Evolutionary conservation across 441 rosid genomes (phyloP).

Genomic region (Melastoma candidum): DNA sequence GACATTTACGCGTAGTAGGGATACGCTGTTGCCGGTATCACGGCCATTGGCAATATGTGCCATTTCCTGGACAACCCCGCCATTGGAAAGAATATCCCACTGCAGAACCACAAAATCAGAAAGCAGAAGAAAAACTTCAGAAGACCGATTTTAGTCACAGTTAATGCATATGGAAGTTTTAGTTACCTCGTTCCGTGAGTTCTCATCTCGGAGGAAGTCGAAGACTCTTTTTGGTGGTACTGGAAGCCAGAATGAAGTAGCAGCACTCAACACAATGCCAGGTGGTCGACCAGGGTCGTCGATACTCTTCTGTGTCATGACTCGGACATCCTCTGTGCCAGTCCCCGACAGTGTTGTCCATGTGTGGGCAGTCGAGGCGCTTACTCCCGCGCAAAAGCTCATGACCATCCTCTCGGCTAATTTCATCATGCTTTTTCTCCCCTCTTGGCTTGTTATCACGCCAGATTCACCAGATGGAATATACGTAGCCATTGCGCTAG

Average conservation of each 20-base stretch:
- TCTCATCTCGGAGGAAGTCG: conserved; percentile 77
- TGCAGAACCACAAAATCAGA: conserved; percentile 19
- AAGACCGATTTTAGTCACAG: too few species aligned
- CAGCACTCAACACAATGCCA: conserved; percentile 77
- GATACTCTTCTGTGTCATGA: conserved; percentile 64
- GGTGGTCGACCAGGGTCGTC: conserved; percentile 85
- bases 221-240: conserved; percentile 53
- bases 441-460: conserved; percentile 55
- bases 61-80: conserved; percentile 60
- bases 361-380: conserved; percentile 53
- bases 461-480: conserved; percentile 42
- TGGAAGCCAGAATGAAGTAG: conserved; percentile 92
- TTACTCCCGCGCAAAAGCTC: conserved; percentile 67
- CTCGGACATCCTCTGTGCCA: conserved; percentile 60
- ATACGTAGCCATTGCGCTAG: conserved; percentile 51
- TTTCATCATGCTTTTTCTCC: conserved; percentile 62
- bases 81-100: conserved; percentile 90
- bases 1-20: conserved; percentile 70
- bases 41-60: conserved; percentile 76
- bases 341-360: conserved; percentile 61
- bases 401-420: conserved; percentile 74
- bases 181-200: conserved; percentile 51
- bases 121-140: too few species aligned
- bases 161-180: too few species aligned
- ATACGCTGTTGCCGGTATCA: conserved; percentile 69